Percentiles rank a stretch among this genome's conserved stretches.
phyloP scores from a whole-genome alignment of 352 stramenopile species.

The Pythium grandisporangium region DNA sequence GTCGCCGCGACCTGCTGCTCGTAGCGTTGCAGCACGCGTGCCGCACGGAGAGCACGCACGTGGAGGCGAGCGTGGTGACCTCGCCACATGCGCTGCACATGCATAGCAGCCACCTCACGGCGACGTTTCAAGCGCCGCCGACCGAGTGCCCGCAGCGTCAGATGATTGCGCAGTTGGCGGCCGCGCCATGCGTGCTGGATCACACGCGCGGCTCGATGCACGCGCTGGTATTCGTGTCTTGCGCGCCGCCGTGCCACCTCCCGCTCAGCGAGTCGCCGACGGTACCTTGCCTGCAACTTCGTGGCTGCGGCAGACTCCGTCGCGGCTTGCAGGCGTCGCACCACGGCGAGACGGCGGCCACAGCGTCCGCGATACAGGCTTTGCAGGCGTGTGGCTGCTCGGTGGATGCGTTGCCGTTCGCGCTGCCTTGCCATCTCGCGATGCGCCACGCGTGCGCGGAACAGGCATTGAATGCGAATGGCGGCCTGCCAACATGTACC shows the following conservation, averaged over 20 bases:
- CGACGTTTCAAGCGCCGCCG: slow-evolving; percentile 6
- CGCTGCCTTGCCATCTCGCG: slow-evolving; percentile 25
- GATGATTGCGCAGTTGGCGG: slow-evolving; percentile 21
- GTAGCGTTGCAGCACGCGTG: slow-evolving; percentile 17
- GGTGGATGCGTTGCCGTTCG: slow-evolving; percentile 36
- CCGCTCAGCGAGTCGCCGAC: slow-evolving; percentile 14
- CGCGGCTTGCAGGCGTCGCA: slow-evolving; percentile 33
- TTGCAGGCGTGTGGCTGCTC: slow-evolving; percentile 50
- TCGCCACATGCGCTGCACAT: slow-evolving; percentile 75
- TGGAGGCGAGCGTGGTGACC: slow-evolving; percentile 28
- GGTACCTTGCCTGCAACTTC: slow-evolving; percentile 41
- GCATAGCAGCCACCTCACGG: slow-evolving; percentile 19
- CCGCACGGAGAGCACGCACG: slow-evolving; percentile 15
- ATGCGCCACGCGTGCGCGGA: slow-evolving; percentile 39
- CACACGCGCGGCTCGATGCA: slow-evolving; percentile 15
- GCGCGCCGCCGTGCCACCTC: slow-evolving; percentile 9
- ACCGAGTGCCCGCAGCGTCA: slow-evolving; percentile 11
- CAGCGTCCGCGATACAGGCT: slow-evolving; percentile 54
- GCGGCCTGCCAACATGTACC: slow-evolving; percentile 59
- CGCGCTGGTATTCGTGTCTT: slow-evolving; percentile 7
- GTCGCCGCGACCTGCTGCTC: slow-evolving; percentile 38
- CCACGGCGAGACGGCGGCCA: slow-evolving; percentile 30
- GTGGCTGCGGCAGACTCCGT: slow-evolving; percentile 50
- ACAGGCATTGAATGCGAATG: slow-evolving; percentile 59
- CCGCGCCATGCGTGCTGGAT: slow-evolving; percentile 40